Percentiles rank a stretch among this genome's conserved stretches.
Evolutionary conservation across 2,329 filamentous ascomycete genomes (phyloP).

Genomic region (Phaeosphaeriaceae sp.): DNA sequence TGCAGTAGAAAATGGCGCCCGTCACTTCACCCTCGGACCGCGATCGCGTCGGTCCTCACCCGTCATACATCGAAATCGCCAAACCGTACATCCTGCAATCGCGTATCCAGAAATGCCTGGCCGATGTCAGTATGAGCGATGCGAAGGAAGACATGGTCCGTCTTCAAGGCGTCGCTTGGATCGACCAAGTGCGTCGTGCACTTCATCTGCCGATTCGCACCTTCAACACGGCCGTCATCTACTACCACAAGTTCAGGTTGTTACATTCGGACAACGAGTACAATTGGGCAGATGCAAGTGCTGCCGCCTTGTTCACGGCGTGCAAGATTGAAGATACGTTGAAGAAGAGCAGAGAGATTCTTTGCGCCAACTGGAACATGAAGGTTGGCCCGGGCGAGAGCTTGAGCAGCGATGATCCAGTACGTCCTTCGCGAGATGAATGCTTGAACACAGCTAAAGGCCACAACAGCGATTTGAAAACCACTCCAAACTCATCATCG

Average conservation of each 20-base stretch:
- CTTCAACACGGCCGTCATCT: slow-evolving; percentile 88
- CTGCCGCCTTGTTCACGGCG: slow-evolving; percentile 87
- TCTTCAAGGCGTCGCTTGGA: slow-evolving; percentile 85
- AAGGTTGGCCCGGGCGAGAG: slow-evolving; percentile 73
- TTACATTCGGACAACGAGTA: slow-evolving; percentile 86
- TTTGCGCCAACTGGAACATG: slow-evolving; percentile 88
- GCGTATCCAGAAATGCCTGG: slow-evolving; percentile 75
- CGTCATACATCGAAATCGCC: slow-evolving; percentile 69
- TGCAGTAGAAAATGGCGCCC: slow-evolving; percentile 39
- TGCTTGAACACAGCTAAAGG: slow-evolving; percentile 7
- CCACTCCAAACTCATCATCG: slow-evolving; percentile 81
- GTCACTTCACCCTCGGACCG: slow-evolving; percentile 33
- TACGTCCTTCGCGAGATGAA: slow-evolving; percentile 50
- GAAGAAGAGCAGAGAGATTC: slow-evolving; percentile 93
- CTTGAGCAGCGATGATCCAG: slow-evolving; percentile 81
- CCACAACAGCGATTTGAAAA: slow-evolving; percentile 74
- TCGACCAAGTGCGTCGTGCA: slow-evolving; percentile 80
- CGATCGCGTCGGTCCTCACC: slow-evolving; percentile 59
- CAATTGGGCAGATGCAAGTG: slow-evolving; percentile 81
- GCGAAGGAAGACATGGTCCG: slow-evolving; percentile 81
- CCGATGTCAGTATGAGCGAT: slow-evolving; percentile 73
- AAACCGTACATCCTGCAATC: slow-evolving; percentile 84
- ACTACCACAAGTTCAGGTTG: slow-evolving; percentile 93
- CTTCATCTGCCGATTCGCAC: slow-evolving; percentile 87
- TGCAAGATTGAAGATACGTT: slow-evolving; percentile 98